Evolutionary conservation across 352 stramenopile genomes (phyloP), one percentile per base, ranked within the genome.

Genomic region (Phytopythium mirpurense): DNA sequence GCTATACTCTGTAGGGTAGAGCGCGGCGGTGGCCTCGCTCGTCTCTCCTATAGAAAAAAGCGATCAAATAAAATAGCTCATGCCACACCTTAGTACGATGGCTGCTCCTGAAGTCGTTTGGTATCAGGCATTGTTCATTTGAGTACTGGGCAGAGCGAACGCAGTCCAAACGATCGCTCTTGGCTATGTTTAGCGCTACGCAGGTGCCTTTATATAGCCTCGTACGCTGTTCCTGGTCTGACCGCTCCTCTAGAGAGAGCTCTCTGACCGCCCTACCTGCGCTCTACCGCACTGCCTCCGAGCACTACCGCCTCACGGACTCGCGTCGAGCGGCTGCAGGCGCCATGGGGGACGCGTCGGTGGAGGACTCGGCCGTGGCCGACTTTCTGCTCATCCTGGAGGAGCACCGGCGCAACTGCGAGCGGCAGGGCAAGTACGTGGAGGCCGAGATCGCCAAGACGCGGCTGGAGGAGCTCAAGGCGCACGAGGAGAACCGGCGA

Each of bases 361-460:
- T 88, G 32, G 82, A 92, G 42, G 79, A 90, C 64, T 88, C 83
- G 47, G 83, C 83, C 18, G 83, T 93, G 62, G 80, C 77, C 43
- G 85, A 95, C 63, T 94, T 96, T 51, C 60, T 96, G 49, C 61
- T 92, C 34, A 95, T 96, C 54, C 70, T 98, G 8, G 90, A 98
- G 61, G 93, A 98, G 72, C 95, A 98, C 65, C 78, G 93, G 24
- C 98, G 97, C 68, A 98, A 98, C 69, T 98, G 95, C 72, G 95
- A 98, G 76, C 73, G 88, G 26, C 93, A 98, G 74, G 95, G 93
- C 46, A 98, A 98, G 65, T 98, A 98, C 67, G 93, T 98, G 5
- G 95, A 98, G 68, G 95, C 95, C 35, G 95, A 98, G 68, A 97
- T 98, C 37, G 95, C 95, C 15, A 98, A 98, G 70, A 98, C 97